A percentile compares a stretch with the other conserved stretches of the same genome.
phyloP scores from a whole-genome alignment of 768 basidiomycete genomes.

The Clitopilus passeckerianus region DNA sequence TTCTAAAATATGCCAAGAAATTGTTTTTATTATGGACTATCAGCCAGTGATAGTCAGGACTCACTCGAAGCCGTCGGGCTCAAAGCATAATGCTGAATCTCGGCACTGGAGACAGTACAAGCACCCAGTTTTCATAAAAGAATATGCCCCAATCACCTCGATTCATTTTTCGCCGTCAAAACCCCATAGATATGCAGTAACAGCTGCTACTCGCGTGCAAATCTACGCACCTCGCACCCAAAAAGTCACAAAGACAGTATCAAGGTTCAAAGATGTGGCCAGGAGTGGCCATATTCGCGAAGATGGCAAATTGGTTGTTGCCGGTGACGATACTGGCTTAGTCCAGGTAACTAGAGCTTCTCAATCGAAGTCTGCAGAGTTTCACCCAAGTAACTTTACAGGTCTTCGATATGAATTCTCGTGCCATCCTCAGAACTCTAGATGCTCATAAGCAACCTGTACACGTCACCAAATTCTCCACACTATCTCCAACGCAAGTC shows the following conservation, averaged over 20 bases:
- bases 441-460: conserved; percentile 96
- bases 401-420: conserved; percentile 91
- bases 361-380: not conserved
- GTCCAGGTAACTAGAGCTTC: conserved; percentile 51
- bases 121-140: conserved; percentile 91
- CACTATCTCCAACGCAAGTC: conserved; percentile 73
- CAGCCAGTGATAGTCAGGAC: conserved; percentile 69
- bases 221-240: conserved; percentile 96
- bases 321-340: conserved; percentile 90
- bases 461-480: conserved; percentile 90
- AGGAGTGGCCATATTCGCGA: conserved; percentile 82
- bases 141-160: conserved; percentile 93
- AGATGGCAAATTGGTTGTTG: conserved; percentile 94
- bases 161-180: conserved; percentile 85
- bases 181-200: conserved; percentile 95
- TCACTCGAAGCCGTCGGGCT: conserved; percentile 44
- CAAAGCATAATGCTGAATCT: conserved; percentile 69
- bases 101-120: conserved; percentile 86
- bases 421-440: conserved; percentile 89
- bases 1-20: conserved; percentile 15
- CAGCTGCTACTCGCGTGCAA: conserved; percentile 89
- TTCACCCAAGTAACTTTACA: conserved; percentile 21
- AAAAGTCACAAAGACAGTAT: conserved; percentile 93
- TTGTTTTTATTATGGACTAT: conserved; percentile 61
- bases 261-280: conserved; percentile 95